Percentiles rank a stretch among this genome's conserved stretches.
These are phyloP conservation scores for Candida pini DNA, from an alignment of 805 yeast genomes.

Conservation along the genomic window DNA sequence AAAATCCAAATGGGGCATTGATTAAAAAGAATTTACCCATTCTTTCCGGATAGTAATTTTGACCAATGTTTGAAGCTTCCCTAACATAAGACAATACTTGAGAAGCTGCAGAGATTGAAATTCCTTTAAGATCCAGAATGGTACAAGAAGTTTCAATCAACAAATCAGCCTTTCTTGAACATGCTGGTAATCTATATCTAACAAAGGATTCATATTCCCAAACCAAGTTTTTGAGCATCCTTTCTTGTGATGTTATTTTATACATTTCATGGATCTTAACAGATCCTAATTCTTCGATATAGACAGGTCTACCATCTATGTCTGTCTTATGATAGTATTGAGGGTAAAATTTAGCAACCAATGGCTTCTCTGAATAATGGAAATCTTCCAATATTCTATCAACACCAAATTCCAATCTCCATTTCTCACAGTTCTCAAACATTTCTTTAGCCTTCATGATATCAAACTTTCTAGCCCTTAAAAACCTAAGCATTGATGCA, in stretches of 20 bases:
- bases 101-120: conserved; percentile 76
- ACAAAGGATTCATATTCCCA: conserved; percentile 97
- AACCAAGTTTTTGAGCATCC: conserved; percentile 92
- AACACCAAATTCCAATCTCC: conserved; percentile 86
- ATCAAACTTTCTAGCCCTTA: conserved; percentile 94
- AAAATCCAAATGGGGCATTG: conserved; percentile 96
- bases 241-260: conserved; percentile 89
- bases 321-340: conserved; percentile 97
- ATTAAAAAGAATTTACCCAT: conserved; percentile 97
- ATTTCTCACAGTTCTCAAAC: conserved; percentile 82
- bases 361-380: conserved; percentile 87
- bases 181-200: conserved; percentile 83
- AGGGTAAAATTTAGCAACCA: conserved; percentile 86
- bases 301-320: conserved; percentile 94
- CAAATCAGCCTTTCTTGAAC: conserved; percentile 73
- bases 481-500: conserved; percentile 75
- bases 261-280: conserved; percentile 89
- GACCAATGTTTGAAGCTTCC: conserved; percentile 93
- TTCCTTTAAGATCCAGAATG: conserved; percentile 90
- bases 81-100: conserved; percentile 83
- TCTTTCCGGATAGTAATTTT: conserved; percentile 96
- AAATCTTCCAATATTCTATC: conserved; percentile 84
- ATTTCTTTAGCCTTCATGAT: conserved; percentile 70
- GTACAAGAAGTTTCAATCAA: conserved; percentile 96
- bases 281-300: conserved; percentile 87